Conservation (phyloP, 306 rosid species). For the Quercus rubra region DNA sequence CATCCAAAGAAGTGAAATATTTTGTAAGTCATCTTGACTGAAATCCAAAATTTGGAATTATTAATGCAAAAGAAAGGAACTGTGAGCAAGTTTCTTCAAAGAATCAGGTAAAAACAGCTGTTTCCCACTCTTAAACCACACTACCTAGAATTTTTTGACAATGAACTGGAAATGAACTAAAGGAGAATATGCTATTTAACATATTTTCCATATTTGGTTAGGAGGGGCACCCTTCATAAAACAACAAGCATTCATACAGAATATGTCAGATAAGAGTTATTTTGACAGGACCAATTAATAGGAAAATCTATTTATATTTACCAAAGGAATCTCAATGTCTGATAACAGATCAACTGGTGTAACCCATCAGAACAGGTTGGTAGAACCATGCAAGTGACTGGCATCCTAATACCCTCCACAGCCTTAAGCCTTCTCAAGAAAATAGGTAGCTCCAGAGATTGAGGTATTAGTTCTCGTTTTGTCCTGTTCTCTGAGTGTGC, state of each 20-base stretch:
- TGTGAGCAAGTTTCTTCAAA: neutral
- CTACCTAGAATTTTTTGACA: neutral
- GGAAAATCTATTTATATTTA: neutral
- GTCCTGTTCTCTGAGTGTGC: too few species aligned
- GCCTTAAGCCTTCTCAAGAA: too few species aligned
- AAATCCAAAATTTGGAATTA: conserved; percentile 16
- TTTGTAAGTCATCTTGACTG: conserved; percentile 16
- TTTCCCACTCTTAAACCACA: neutral
- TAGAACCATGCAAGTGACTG: neutral
- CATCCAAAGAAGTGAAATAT: conserved; percentile 27
- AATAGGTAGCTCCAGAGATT: too few species aligned
- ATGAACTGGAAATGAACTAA: neutral
- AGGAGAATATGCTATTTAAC: neutral
- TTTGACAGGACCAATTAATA: neutral
- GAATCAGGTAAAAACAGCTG: neutral
- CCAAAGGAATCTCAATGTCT: neutral
- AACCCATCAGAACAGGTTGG: neutral
- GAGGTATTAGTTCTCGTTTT: too few species aligned
- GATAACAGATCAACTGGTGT: neutral
- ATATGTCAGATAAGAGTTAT: neutral
- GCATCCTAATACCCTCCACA: neutral
- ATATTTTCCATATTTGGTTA: neutral
- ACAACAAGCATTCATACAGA: neutral
- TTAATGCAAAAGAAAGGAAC: neutral
- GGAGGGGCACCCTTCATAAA: neutral